These are phyloP conservation scores for Mrakia frigida DNA, from an alignment of 768 basidiomycete genomes.

Conservation along the genomic window DNA sequence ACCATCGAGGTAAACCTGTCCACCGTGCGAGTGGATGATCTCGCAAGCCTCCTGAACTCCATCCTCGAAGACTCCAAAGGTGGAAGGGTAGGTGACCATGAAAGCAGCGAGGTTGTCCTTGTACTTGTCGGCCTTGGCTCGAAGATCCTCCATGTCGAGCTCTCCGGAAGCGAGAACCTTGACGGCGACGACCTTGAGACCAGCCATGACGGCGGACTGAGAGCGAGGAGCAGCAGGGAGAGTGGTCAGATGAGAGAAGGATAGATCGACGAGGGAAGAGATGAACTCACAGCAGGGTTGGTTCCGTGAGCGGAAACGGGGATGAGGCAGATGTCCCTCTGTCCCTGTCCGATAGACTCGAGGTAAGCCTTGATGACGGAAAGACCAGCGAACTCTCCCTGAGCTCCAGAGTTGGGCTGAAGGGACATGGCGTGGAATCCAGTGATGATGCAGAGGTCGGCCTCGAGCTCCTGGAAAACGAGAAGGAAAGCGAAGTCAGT, in stretches of 20 bases:
- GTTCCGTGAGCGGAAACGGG: constrained; percentile 97
- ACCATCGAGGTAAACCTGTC: constrained; percentile 95
- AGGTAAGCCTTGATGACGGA: constrained; percentile 92
- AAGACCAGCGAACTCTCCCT: constrained; percentile 95
- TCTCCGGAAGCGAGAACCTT: constrained; percentile 82
- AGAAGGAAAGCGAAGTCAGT: not conserved
- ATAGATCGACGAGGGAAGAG: too few relatives aligned
- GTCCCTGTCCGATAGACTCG: constrained; percentile 73
- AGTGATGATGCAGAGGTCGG: constrained; percentile 85
- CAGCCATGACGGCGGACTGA: constrained; percentile 86
- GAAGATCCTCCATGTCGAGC: constrained; percentile 79
- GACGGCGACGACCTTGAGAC: constrained; percentile 91
- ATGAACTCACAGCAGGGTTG: constrained; percentile 63
- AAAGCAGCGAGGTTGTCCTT: constrained; percentile 79
- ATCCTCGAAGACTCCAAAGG: constrained; percentile 94
- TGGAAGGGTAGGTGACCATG: constrained; percentile 89
- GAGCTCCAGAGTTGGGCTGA: constrained; percentile 98
- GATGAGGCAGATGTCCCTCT: constrained; percentile 87
- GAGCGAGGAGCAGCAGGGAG: too few relatives aligned
- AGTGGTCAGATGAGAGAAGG: constrained; percentile 45
- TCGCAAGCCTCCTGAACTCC: constrained; percentile 81
- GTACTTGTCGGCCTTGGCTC: constrained; percentile 80
- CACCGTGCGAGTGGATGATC: constrained; percentile 89
- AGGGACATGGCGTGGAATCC: constrained; percentile 94
- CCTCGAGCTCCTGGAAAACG: constrained; percentile 64